A percentile compares a stretch with the other conserved stretches of the same genome.
Evolutionary conservation across 192 early-diverging fungal species (phyloP).

Genomic region (Umbelopsis sp.): DNA sequence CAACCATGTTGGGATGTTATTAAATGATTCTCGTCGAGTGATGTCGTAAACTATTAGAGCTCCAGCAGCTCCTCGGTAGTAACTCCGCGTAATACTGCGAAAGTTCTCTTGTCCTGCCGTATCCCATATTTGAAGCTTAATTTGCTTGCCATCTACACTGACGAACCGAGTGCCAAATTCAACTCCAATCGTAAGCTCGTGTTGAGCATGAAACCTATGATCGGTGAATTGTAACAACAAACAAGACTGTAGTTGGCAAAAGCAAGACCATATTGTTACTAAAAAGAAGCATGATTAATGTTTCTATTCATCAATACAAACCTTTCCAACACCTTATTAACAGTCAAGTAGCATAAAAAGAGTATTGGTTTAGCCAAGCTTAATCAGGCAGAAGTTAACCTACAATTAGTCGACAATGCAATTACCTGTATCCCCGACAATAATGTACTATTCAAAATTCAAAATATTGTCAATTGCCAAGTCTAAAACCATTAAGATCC

Average conservation of each 20-base stretch:
- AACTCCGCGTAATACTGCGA: slow-evolving; percentile 82
- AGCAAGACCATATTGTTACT: not conserved
- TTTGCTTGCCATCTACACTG: slow-evolving; percentile 72
- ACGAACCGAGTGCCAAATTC: slow-evolving; percentile 84
- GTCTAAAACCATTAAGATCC: not conserved
- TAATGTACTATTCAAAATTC: slow-evolving; percentile 70
- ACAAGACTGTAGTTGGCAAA: slow-evolving; percentile 53
- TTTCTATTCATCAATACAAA: slow-evolving; percentile 21
- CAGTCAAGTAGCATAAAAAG: not conserved
- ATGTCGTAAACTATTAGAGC: slow-evolving; percentile 86
- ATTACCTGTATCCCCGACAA: slow-evolving; percentile 80
- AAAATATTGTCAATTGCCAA: not conserved
- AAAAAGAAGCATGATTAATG: slow-evolving; percentile 5
- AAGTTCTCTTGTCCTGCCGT: slow-evolving; percentile 89
- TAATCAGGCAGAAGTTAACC: not conserved
- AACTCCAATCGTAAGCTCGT: slow-evolving; percentile 85
- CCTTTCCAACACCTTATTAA: slow-evolving; percentile 75
- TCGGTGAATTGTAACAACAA: slow-evolving; percentile 84
- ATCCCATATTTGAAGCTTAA: slow-evolving; percentile 96
- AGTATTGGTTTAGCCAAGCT: not conserved
- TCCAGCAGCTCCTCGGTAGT: slow-evolving; percentile 81
- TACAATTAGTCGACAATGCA: not conserved
- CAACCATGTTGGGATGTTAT: slow-evolving; percentile 76
- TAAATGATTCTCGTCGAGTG: slow-evolving; percentile 79
- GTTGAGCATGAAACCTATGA: slow-evolving; percentile 78